Base-by-base conservation (phyloP, 306 rosid species). In the Prinsepia uniflora region DNA sequence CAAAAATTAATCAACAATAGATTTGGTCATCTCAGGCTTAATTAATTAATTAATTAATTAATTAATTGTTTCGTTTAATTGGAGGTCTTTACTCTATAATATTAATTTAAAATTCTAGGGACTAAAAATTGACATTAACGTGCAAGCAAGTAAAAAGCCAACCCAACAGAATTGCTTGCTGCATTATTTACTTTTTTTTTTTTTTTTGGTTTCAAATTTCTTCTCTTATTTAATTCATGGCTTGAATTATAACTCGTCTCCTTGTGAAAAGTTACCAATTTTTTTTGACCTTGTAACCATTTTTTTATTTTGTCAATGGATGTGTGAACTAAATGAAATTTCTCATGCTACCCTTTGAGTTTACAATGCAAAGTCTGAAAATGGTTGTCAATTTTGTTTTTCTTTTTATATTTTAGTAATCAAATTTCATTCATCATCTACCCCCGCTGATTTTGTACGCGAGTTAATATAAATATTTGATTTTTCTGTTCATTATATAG, bases 161-260 rank as follows among this genome's bases (percentile, higher is more conserved):
- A 61, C 14, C 20, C 20, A 2, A 24, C 14, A n/a, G 41, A 71
- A 20, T 24, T 50, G 36, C 36, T 10, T 17, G 8, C 44, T 70
- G 66, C 3, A 46, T 11, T 46, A 10, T 30, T 47, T 47, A 4
- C 14, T 70, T 55, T 10, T 17, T 5, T 3, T 43, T 1, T 14
- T 8, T 24, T 56, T 43, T 5, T 24, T 42, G 54, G 36, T 57
- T 70, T 70, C 74, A 44, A 44, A 62, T 19, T 6, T 57, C 8
- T 44, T 71, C 17, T 15, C 4, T 15, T 71, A 57, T 71, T 70
- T 56, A 56, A 70, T 59, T 70, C 66, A 9, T 70, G 44, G 8
- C 66, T 57, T 57, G 74, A 70, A 44, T 56, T 22, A 49, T 70
- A 70, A 13, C 57, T 57, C 1, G 44, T 70, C 66, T 43, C 24